Evolutionary conservation across 805 yeast species (phyloP), one percentile per base, ranked within the genome.

Genomic region (Saccharomycopsis babjevae): DNA sequence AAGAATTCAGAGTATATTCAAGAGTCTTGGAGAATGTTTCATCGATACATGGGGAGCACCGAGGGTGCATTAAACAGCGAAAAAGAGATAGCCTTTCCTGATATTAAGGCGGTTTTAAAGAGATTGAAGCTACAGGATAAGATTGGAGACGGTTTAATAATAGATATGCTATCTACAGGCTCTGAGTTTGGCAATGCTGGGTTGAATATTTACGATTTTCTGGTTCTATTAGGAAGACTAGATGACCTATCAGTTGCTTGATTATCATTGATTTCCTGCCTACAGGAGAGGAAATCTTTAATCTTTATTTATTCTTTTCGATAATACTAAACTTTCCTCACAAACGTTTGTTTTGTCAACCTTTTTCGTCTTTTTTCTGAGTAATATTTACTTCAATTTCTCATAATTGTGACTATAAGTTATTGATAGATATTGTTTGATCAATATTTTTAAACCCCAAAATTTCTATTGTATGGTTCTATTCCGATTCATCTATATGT

Each of bases 111-210:
- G 50, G 46, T 62, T 11, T n/a, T 62, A n/a, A 38, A 28, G 18
- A 50, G 39, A 25, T 42, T 62, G 36, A 59, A 60, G 50, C 38
- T 62, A 39, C 39, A 43, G 15, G 60, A 55, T 22, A 57, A 55
- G 50, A 60, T 62, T 8, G 43, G 36, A 30, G 64, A 62, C 25
- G 60, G 62, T 3, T 22, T 62, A 15, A 60, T 62, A 18, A 60
- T 62, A 30, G 64, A 62, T 28, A 62, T 62, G 64, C 50, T 62
- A 13, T 60, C 64, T 7, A 52, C 32, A 22, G 64, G 62, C 38
- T 57, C 61, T 1, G 64, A 59, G 13, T 36, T 20, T 40, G 60
- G 54, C 5, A 62, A 55, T 20, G 59, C 62, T 1, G n/a, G n/a
- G n/a, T 30, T 62, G 15, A 57, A 57, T 46, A 60, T 62, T n/a